These are phyloP conservation scores for Paspalum notatum DNA, from an alignment of 176 grass and related monocot species.

Conservation along the genomic window DNA sequence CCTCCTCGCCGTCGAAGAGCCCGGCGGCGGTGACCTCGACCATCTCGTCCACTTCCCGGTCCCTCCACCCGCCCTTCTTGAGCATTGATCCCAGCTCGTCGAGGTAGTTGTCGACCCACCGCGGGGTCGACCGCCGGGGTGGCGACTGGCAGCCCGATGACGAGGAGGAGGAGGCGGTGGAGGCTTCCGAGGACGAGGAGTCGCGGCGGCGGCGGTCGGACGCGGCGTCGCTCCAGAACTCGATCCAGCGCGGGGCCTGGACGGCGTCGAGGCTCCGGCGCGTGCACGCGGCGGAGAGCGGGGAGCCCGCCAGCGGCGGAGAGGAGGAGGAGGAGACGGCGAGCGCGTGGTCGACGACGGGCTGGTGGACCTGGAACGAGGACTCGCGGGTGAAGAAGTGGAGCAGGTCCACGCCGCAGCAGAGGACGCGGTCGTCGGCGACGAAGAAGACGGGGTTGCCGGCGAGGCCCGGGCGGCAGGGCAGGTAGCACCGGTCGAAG, in stretches of 20 bases:
- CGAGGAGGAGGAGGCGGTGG: conserved; percentile 60
- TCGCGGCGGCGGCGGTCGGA: conserved; percentile 82
- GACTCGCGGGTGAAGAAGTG: conserved; percentile 84
- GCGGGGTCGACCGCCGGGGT: conserved; percentile 41
- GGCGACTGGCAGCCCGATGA: conserved; percentile 42
- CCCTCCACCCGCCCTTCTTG: conserved; percentile 82
- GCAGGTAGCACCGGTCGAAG: conserved; percentile 90
- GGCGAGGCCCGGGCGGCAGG: conserved; percentile 74
- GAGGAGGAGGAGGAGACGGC: conserved; percentile 27
- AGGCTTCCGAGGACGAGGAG: conserved; percentile 86
- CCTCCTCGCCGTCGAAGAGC: conserved; percentile 69
- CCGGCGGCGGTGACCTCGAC: conserved; percentile 62
- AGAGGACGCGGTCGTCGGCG: conserved; percentile 83
- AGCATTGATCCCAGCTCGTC: conserved; percentile 74
- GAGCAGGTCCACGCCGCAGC: conserved; percentile 83
- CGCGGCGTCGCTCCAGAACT: conserved; percentile 98
- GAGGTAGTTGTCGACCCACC: conserved; percentile 88
- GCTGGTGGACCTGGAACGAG: conserved; percentile 40
- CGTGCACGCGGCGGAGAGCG: conserved; percentile 40
- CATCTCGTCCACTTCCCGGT: conserved; percentile 85
- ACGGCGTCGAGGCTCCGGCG: conserved; percentile 81
- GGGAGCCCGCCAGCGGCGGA: background rate
- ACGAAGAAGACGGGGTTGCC: conserved; percentile 97
- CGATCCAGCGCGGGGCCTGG: conserved; percentile 85
- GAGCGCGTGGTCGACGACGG: conserved; percentile 6